phyloP scores from a whole-genome alignment of 192 early-diverging fungal species.

The Mortierella antarctica region DNA sequence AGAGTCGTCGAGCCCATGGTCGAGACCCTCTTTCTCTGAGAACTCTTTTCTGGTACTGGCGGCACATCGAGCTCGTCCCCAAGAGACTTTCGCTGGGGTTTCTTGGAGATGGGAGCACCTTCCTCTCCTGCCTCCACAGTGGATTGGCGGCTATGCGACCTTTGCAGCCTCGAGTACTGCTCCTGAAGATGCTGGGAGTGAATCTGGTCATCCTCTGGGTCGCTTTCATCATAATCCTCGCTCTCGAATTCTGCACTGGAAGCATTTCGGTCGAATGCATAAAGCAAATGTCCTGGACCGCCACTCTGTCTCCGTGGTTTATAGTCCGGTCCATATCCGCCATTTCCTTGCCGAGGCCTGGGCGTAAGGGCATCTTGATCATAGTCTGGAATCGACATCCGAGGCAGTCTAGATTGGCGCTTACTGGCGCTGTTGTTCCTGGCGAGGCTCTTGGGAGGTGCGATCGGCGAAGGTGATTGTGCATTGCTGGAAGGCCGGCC shows the following conservation, averaged over 20 bases:
- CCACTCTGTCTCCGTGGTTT: slow-evolving; percentile 44
- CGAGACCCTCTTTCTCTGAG: slow-evolving; percentile 40
- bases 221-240: slow-evolving; percentile 50
- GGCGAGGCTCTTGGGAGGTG: slow-evolving; percentile 48
- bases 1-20: slow-evolving; percentile 35
- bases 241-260: slow-evolving; percentile 30
- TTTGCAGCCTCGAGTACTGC: slow-evolving; percentile 36
- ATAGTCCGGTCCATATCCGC: slow-evolving; percentile 33
- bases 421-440: slow-evolving; percentile 30
- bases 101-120: slow-evolving; percentile 10
- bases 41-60: slow-evolving; percentile 40
- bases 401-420: slow-evolving; percentile 24
- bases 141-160: slow-evolving; percentile 24
- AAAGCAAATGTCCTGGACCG: slow-evolving; percentile 33
- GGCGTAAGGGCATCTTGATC: slow-evolving; percentile 44
- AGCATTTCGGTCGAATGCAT: slow-evolving; percentile 15
- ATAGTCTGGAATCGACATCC: slow-evolving; percentile 13
- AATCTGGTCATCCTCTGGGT: slow-evolving; percentile 17
- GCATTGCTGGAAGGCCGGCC: slow-evolving; percentile 5
- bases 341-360: slow-evolving; percentile 9
- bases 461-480: slow-evolving; percentile 7
- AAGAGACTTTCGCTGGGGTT: slow-evolving; percentile 28
- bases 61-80: slow-evolving; percentile 44
- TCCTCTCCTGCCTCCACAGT: slow-evolving; percentile 3
- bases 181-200: slow-evolving; percentile 40